Evolutionary conservation across 495 filamentous ascomycete genomes (phyloP).

Genomic region (Tuber brumale): DNA sequence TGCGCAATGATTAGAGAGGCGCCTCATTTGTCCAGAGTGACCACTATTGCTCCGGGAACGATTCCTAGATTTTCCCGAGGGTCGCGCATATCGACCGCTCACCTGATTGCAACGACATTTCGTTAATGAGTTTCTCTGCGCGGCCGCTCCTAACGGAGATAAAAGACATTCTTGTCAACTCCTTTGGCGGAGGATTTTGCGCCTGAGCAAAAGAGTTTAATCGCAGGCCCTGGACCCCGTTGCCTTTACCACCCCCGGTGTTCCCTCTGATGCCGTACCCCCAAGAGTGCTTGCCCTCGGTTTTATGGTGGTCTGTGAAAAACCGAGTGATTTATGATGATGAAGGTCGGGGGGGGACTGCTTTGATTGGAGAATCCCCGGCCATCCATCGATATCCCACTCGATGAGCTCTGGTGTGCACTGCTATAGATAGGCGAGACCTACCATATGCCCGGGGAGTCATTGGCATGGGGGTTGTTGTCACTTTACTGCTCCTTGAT

Average conservation of each 20-base stretch:
- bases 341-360: not conserved
- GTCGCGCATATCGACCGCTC: not conserved
- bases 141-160: not conserved
- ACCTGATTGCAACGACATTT: not conserved
- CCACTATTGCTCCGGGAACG: not conserved
- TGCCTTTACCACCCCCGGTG: not conserved
- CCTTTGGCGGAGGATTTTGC: not conserved
- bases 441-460: not conserved
- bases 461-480: not conserved
- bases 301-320: no score
- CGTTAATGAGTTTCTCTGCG: not conserved
- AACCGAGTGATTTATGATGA: not conserved
- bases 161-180: not conserved
- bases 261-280: not conserved
- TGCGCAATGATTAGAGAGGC: not conserved
- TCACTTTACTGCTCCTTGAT: not conserved
- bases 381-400: not conserved
- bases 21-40: not conserved
- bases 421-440: not conserved
- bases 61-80: not conserved
- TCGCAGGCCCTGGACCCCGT: no score
- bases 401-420: not conserved
- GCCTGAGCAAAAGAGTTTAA: not conserved
- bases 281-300: not conserved
- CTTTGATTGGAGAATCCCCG: not conserved